Evolutionary conservation across 176 grass and related monocot species (phyloP).

Genomic region (Musa troglodytarum): DNA sequence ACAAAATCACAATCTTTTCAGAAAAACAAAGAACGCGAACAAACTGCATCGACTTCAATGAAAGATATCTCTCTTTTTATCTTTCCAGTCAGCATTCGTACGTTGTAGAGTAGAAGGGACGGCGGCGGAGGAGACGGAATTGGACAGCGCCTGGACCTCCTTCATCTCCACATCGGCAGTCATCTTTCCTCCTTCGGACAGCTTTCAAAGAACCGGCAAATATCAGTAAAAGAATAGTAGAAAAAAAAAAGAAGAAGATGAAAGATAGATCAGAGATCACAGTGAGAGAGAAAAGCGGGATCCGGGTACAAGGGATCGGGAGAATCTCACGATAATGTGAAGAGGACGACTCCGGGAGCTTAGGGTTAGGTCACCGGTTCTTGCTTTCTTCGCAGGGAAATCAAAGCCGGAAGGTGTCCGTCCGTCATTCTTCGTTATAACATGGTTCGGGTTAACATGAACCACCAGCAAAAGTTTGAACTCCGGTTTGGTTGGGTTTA

Average conservation of each 20-base stretch:
- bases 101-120: constrained; percentile 18
- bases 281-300: neutral
- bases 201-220: neutral
- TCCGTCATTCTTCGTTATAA: too few species aligned
- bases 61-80: neutral
- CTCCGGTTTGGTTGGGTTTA: too few species aligned
- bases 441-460: too few species aligned
- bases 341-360: neutral
- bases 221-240: neutral
- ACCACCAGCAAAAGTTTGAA: too few species aligned
- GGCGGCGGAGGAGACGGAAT: constrained; percentile 12
- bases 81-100: neutral
- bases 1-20: neutral
- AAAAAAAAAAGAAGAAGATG: neutral
- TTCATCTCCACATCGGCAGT: constrained; percentile 27
- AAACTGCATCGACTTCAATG: neutral
- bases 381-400: neutral
- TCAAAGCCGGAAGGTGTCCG: neutral
- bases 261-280: neutral
- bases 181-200: neutral
- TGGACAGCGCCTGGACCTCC: constrained; percentile 7
- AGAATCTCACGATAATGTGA: neutral
- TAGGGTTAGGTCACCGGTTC: neutral
- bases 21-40: neutral
- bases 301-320: neutral